Percentiles rank a stretch among this genome's conserved stretches.
Conservation (phyloP, 305 asterid species). For the Fraxinus baroniana region DNA sequence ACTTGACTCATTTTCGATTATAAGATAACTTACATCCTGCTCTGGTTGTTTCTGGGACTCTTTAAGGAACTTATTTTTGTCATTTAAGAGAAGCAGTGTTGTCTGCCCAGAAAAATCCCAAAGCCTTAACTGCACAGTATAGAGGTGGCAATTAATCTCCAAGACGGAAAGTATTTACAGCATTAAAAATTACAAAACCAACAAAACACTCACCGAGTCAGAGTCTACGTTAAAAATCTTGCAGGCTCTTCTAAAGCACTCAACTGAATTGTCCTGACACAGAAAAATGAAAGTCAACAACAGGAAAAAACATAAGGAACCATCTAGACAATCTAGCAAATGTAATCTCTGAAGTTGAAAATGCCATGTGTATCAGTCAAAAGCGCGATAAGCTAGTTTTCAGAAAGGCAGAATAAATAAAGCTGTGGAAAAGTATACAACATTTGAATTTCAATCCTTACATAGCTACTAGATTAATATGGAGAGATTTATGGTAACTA, state of each 20-base stretch:
- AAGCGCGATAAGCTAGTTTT: constrained; percentile 1
- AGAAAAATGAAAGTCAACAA: constrained; percentile 23
- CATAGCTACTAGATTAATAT: not conserved
- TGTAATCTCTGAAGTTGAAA: not conserved
- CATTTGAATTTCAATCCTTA: not conserved
- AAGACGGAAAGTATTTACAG: constrained; percentile 18
- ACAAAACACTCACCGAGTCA: constrained; percentile 58
- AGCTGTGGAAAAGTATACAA: not conserved
- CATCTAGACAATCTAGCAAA: constrained; percentile 2
- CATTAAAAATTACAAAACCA: constrained; percentile 8
- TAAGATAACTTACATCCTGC: constrained; percentile 69
- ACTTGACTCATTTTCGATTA: constrained; percentile 10
- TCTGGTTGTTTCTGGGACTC: constrained; percentile 68
- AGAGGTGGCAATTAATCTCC: constrained; percentile 31
- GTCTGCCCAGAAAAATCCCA: constrained; percentile 98
- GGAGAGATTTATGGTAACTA: not conserved
- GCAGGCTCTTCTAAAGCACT: constrained; percentile 92
- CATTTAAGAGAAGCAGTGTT: constrained; percentile 57
- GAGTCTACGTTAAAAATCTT: constrained; percentile 74
- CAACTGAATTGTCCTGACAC: constrained; percentile 82
- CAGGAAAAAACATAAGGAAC: constrained; percentile 10
- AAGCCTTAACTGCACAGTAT: constrained; percentile 62
- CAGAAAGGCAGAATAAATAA: not conserved
- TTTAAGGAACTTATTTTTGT: constrained; percentile 56
- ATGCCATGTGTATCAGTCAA: constrained; percentile 18